phyloP scores from a whole-genome alignment of 192 early-diverging fungal species.

The Coemansia sp. region DNA sequence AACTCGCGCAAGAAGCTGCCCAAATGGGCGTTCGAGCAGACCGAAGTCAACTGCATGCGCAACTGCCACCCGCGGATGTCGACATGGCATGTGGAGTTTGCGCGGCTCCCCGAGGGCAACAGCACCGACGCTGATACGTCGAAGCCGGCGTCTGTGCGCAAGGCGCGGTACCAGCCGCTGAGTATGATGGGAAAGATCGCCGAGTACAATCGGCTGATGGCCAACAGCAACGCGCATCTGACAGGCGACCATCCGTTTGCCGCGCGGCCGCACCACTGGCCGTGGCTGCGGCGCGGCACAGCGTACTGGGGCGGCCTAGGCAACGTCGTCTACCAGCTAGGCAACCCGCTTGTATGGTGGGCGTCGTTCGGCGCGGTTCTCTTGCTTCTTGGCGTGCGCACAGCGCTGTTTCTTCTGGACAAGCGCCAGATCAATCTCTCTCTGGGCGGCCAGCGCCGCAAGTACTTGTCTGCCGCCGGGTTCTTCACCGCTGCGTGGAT shows the following conservation, averaged over 20 bases:
- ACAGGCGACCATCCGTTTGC: conserved; percentile 92
- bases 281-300: conserved; percentile 81
- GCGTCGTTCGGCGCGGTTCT: conserved; percentile 59
- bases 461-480: conserved; percentile 58
- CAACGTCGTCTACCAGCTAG: conserved; percentile 83
- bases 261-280: conserved; percentile 87
- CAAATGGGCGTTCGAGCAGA: conserved; percentile 93
- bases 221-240: conserved; percentile 77
- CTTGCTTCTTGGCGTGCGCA: conserved; percentile 56
- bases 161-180: conserved; percentile 59
- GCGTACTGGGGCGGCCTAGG: conserved; percentile 79
- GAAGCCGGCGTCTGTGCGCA: conserved; percentile 26
- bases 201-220: conserved; percentile 87
- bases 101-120: conserved; percentile 54
- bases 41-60: conserved; percentile 92
- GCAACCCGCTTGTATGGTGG: conserved; percentile 90
- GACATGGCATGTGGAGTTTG: conserved; percentile 79
- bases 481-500: conserved; percentile 78
- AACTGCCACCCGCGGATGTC: conserved; percentile 67
- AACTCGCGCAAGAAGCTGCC: conserved; percentile 80
- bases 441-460: conserved; percentile 44
- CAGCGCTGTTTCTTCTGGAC: conserved; percentile 56
- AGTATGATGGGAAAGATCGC: conserved; percentile 78
- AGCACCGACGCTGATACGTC: conserved; percentile 14
- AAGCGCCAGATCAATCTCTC: conserved; percentile 54